Evolutionary conservation across 2,329 filamentous ascomycete species (phyloP).

Genomic region (Pseudofabraea citricarpa): DNA sequence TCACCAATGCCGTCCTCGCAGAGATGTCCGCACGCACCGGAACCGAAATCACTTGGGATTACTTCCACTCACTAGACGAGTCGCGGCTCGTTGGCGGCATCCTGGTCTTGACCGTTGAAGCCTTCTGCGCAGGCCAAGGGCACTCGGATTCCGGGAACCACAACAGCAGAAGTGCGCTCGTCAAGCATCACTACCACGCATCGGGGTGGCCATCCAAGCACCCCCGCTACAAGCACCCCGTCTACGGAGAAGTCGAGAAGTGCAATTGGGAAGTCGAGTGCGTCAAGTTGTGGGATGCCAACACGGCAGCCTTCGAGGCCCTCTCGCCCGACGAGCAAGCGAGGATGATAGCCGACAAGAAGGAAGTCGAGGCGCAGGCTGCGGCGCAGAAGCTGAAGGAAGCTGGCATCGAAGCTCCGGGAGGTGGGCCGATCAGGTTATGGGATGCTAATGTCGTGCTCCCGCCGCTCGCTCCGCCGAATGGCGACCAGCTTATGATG

Average conservation of each 20-base stretch:
- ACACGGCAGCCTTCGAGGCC: constrained; percentile 55
- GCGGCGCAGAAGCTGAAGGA: too few relatives aligned
- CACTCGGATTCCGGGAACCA: constrained; percentile 71
- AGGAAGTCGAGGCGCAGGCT: constrained; percentile 10
- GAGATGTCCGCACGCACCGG: constrained; percentile 53
- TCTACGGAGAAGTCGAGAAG: constrained; percentile 64
- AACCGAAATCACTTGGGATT: constrained; percentile 51
- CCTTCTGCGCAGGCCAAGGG: constrained; percentile 68
- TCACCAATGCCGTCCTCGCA: constrained; percentile 58
- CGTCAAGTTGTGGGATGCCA: constrained; percentile 60
- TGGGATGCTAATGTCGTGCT: too few relatives aligned
- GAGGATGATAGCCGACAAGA: constrained; percentile 26
- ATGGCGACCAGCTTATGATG: too few relatives aligned
- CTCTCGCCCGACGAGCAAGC: constrained; percentile 56
- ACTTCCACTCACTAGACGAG: constrained; percentile 61
- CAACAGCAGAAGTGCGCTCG: constrained; percentile 58
- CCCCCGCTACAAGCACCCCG: constrained; percentile 61
- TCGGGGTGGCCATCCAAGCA: constrained; percentile 66
- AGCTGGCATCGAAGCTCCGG: too few relatives aligned
- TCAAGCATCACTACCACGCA: constrained; percentile 72
- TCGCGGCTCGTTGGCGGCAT: constrained; percentile 61
- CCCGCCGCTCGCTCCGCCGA: too few relatives aligned
- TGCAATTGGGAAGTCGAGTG: constrained; percentile 67
- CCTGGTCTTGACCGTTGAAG: constrained; percentile 65
- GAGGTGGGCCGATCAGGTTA: too few relatives aligned